Evolutionary conservation across 2,329 filamentous ascomycete genomes (phyloP), one percentile per base, ranked within the genome.

Genomic region (Cyphellophora attinorum): DNA sequence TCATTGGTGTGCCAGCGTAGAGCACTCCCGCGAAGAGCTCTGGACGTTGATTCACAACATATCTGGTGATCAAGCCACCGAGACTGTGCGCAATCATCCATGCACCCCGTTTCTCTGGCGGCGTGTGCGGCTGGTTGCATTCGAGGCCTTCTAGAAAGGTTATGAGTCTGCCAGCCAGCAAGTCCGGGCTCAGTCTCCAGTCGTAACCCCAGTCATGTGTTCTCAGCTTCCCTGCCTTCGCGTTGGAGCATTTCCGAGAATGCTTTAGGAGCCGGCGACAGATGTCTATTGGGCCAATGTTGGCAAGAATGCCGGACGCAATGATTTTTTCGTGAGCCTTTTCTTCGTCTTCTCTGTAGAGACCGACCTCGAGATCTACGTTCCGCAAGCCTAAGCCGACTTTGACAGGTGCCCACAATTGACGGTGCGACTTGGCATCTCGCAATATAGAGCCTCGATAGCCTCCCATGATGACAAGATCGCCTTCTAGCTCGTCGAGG

Each of bases 161-260:
- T 21, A 79, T 74, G n/a, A 96, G 63, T 41, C 75, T 75, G 29
- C 68, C 66, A 3, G 82, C 86, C 0, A 91, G 69, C 1, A 85
- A 64, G 50, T 80, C 73, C 1, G 89, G 89, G 44, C 84, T 91
- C 25, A 95, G 64, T 11, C 89, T 73, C 89, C 89, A 96, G 59
- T 96, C 89, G 50, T 94, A 96, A 12, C 88, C 86, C 52, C 89
- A 96, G 49, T 95, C 81, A 66, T 86, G 86, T 1, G 94, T 72
- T 30, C 85, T 71, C 5, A 95, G 62, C 42, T 72, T 79, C 5
- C 84, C 85, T 3, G 64, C 68, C 34, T 73, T 70, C 2, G 74
- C 76, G 50, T 93, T 93, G 10, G 85, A 76, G 45, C 75, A 83
- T 19, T 79, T 77, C 32, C 75, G 71, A 13, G 94, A 58, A 36